Conservation (phyloP, 495 filamentous ascomycete species). For the Aspergillus indologenus region DNA sequence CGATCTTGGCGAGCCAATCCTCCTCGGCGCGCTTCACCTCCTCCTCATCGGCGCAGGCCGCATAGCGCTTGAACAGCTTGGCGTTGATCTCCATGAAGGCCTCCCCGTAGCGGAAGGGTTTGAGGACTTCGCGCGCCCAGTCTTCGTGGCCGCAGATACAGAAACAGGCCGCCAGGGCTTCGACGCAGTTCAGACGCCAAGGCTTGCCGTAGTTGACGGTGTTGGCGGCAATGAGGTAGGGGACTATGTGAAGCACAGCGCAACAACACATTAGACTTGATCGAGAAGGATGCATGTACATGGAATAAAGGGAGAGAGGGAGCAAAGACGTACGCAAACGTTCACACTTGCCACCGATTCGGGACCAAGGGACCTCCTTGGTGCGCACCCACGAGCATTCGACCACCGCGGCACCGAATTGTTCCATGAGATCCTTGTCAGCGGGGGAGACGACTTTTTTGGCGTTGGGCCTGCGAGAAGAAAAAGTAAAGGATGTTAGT, state of each 20-base stretch:
- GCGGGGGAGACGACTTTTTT: slow-evolving; percentile 78
- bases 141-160: slow-evolving; percentile 87
- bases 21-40: slow-evolving; percentile 84
- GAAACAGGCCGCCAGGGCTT: slow-evolving; percentile 89
- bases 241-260: slow-evolving; percentile 48
- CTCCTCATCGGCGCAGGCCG: slow-evolving; percentile 75
- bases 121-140: slow-evolving; percentile 81
- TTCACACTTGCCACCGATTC: slow-evolving; percentile 94
- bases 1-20: slow-evolving; percentile 84
- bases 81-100: slow-evolving; percentile 87
- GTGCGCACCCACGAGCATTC: slow-evolving; percentile 96
- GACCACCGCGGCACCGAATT: slow-evolving; percentile 90
- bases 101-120: slow-evolving; percentile 81
- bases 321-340: slow-evolving; percentile 53
- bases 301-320: too few species aligned
- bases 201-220: slow-evolving; percentile 96
- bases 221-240: slow-evolving; percentile 95
- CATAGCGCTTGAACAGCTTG: slow-evolving; percentile 77
- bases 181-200: slow-evolving; percentile 90
- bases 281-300: not conserved
- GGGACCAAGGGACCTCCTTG: slow-evolving; percentile 82
- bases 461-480: slow-evolving; percentile 69
- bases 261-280: not conserved
- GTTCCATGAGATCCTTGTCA: slow-evolving; percentile 75
- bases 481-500: not conserved